Percentiles rank a stretch among this genome's conserved stretches.
Evolutionary conservation across 2,329 filamentous ascomycete species (phyloP).

Genomic region (Fonsecaea monophora): DNA sequence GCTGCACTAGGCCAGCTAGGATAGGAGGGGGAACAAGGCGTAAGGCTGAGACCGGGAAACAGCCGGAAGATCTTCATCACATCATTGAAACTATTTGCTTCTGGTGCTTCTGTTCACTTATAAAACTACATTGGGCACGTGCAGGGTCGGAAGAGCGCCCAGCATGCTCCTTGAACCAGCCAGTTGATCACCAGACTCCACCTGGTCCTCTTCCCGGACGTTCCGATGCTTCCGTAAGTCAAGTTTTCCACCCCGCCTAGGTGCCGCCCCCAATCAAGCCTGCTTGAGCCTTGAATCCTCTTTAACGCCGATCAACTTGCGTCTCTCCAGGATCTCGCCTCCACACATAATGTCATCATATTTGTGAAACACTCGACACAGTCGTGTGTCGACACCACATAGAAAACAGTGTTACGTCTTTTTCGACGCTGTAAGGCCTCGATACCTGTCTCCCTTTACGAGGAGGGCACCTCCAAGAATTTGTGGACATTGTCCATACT

Average conservation of each 20-base stretch:
- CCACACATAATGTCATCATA: not conserved
- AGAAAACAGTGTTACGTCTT: not conserved
- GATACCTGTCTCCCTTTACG: not conserved
- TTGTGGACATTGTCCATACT: not conserved
- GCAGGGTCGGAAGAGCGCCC: not conserved
- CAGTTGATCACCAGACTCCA: not conserved
- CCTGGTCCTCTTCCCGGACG: slow-evolving; percentile 2
- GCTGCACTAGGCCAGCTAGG: not conserved
- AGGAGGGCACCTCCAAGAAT: not conserved
- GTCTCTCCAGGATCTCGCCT: not conserved
- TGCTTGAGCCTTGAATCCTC: not conserved
- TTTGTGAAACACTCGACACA: not conserved
- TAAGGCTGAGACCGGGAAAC: not conserved
- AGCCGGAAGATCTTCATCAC: not conserved
- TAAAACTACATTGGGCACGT: not conserved
- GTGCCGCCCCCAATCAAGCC: not conserved
- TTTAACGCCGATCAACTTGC: not conserved
- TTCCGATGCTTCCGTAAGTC: not conserved
- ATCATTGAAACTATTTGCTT: not conserved
- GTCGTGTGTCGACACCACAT: not conserved
- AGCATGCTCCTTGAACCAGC: not conserved
- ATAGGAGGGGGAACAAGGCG: not conserved
- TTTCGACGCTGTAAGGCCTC: not conserved
- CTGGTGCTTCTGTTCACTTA: not conserved
- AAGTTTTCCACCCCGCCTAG: not conserved